Conservation (phyloP, 805 yeast species). For the Pichia ethanolica region DNA sequence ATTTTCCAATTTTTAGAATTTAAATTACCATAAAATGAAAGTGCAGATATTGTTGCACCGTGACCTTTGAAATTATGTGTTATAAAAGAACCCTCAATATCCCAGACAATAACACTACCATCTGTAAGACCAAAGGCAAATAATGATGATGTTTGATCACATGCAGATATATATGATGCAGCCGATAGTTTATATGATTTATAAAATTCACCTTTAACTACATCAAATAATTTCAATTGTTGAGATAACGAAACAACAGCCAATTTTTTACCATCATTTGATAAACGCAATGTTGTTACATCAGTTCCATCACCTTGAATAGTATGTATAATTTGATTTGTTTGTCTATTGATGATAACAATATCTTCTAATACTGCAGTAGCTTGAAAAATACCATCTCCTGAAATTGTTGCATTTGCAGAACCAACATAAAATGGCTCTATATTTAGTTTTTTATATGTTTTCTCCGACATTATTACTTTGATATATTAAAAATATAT, state of each 20-base stretch:
- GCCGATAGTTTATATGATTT: slow-evolving; percentile 59
- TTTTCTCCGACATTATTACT: slow-evolving; percentile 18
- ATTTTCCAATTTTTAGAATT: slow-evolving; percentile 69
- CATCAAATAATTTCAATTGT: slow-evolving; percentile 59
- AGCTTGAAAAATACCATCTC: slow-evolving; percentile 58
- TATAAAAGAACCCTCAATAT: slow-evolving; percentile 75
- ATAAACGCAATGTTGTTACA: slow-evolving; percentile 64
- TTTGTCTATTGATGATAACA: slow-evolving; percentile 54
- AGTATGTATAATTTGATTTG: slow-evolving; percentile 49
- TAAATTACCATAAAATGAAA: slow-evolving; percentile 64
- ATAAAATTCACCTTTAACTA: slow-evolving; percentile 33
- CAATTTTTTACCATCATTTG: slow-evolving; percentile 67
- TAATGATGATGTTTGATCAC: slow-evolving; percentile 75
- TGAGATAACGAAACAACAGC: slow-evolving; percentile 61
- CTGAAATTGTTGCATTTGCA: slow-evolving; percentile 60
- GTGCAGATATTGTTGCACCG: slow-evolving; percentile 76
- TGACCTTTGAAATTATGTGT: slow-evolving; percentile 94
- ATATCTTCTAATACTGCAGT: slow-evolving; percentile 77
- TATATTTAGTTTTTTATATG: slow-evolving; percentile 38
- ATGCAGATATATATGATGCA: slow-evolving; percentile 72
- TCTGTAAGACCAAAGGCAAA: slow-evolving; percentile 95
- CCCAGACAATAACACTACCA: slow-evolving; percentile 88
- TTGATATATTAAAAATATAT: background rate
- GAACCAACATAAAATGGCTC: slow-evolving; percentile 88
- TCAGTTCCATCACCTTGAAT: slow-evolving; percentile 81